phyloP scores from a whole-genome alignment of 352 stramenopile species.

The Aphanomyces cochlioides region DNA sequence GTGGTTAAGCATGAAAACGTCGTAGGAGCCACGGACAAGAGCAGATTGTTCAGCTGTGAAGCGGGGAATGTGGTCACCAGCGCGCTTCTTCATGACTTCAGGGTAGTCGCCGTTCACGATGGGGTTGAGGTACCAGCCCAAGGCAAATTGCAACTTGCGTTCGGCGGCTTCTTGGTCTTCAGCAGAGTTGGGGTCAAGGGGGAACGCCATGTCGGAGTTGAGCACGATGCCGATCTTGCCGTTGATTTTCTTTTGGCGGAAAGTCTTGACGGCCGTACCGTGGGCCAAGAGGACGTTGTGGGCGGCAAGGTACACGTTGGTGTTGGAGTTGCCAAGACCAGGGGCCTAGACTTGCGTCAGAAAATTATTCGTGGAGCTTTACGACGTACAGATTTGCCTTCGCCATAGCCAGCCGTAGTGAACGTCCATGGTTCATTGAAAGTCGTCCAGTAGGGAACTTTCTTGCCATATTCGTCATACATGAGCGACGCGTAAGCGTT shows the following conservation, averaged over 20 bases:
- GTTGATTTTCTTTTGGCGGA: constrained; percentile 66
- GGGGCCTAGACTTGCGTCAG: constrained; percentile 30
- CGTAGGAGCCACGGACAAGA: constrained; percentile 78
- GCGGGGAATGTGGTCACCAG: constrained; percentile 67
- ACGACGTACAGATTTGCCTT: constrained; percentile 40
- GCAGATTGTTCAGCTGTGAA: constrained; percentile 80
- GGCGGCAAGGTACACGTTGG: constrained; percentile 51
- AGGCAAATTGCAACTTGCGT: constrained; percentile 84
- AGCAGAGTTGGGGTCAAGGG: constrained; percentile 56
- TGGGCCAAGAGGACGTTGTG: constrained; percentile 93
- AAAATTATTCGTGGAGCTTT: constrained; percentile 11
- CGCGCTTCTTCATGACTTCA: constrained; percentile 76
- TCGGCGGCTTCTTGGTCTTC: constrained; percentile 57
- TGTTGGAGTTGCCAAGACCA: constrained; percentile 38
- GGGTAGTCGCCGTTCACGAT: constrained; percentile 91
- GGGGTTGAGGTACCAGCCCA: constrained; percentile 92
- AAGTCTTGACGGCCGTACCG: constrained; percentile 75
- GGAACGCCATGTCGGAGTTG: constrained; percentile 74
- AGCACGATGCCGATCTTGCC: constrained; percentile 91
- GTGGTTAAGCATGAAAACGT: constrained; percentile 95
- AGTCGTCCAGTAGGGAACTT: constrained; percentile 93
- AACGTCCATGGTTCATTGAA: constrained; percentile 94
- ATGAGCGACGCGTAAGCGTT: constrained; percentile 85
- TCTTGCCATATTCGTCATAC: constrained; percentile 87
- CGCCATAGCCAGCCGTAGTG: constrained; percentile 81